These are phyloP conservation scores for Kodamaea fukazawae DNA, from an alignment of 805 yeast genomes.

Conservation along the genomic window DNA sequence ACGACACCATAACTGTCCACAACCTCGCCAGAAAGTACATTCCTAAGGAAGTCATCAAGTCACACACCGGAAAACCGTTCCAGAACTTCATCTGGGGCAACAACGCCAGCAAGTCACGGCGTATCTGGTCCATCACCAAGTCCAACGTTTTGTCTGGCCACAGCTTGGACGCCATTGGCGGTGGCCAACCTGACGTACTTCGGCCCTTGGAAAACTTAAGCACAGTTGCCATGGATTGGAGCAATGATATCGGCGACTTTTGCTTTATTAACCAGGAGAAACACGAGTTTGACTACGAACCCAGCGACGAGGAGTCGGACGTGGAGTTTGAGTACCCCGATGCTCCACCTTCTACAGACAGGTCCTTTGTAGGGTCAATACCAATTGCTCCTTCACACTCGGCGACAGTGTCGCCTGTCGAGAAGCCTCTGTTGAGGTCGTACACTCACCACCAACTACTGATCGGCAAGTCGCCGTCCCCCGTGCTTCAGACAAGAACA, in stretches of 20 bases:
- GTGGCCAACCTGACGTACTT: conserved; percentile 21
- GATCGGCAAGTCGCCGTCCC: conserved; percentile 20
- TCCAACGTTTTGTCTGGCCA: conserved; percentile 37
- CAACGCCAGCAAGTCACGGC: conserved; percentile 20
- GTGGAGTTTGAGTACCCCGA: background rate
- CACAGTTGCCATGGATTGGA: conserved; percentile 57
- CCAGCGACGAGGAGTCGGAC: conserved; percentile 8
- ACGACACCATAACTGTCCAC: conserved; percentile 66
- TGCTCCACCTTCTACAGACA: background rate
- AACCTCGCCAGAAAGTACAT: conserved; percentile 67
- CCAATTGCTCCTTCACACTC: conserved; percentile 17
- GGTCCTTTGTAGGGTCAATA: conserved; percentile 13
- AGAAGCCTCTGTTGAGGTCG: conserved; percentile 20
- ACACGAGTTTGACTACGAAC: conserved; percentile 36
- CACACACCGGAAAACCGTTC: conserved; percentile 41
- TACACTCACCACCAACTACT: conserved; percentile 18
- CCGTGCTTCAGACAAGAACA: conserved; percentile 19
- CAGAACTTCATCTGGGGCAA: conserved; percentile 45
- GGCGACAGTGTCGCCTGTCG: conserved; percentile 16
- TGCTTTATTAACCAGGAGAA: conserved; percentile 51
- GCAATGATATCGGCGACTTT: conserved; percentile 44
- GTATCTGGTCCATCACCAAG: conserved; percentile 41
- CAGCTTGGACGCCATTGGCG: conserved; percentile 24
- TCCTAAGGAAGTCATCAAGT: conserved; percentile 66
- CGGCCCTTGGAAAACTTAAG: conserved; percentile 51